Conservation (phyloP, 306 rosid genomes). For the Parietaria judaica region DNA sequence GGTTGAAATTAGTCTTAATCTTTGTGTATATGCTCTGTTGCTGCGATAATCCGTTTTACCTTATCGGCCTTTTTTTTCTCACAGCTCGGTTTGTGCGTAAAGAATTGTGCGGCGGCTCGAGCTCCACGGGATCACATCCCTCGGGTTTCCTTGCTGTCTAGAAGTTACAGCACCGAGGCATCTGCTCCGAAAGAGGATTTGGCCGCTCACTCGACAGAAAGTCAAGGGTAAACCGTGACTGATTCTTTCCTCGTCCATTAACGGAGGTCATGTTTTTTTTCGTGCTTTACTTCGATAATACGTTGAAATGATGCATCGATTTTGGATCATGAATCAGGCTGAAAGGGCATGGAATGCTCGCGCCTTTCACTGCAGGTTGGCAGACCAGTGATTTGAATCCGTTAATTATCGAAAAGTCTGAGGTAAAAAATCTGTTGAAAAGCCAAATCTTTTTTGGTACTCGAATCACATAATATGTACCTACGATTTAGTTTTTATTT, state of each 20-base stretch:
- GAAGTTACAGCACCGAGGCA: slow-evolving; percentile 39
- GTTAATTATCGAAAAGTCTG: slow-evolving; percentile 72
- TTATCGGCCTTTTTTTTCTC: neutral
- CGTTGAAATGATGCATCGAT: neutral
- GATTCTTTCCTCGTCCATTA: neutral
- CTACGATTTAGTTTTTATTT: neutral
- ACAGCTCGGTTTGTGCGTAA: slow-evolving; percentile 50
- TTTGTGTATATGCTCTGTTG: too few species aligned
- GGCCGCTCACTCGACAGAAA: slow-evolving; percentile 20
- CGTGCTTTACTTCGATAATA: neutral
- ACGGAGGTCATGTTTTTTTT: neutral
- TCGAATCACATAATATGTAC: neutral
- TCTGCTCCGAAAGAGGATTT: slow-evolving; percentile 45
- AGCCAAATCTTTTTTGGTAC: neutral
- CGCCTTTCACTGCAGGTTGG: slow-evolving; percentile 96
- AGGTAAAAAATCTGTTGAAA: slow-evolving; percentile 26
- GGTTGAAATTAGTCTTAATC: too few species aligned
- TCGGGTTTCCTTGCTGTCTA: slow-evolving; percentile 35
- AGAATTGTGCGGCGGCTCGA: slow-evolving; percentile 35
- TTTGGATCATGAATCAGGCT: slow-evolving; percentile 31
- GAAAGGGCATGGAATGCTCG: slow-evolving; percentile 90
- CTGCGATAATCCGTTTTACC: too few species aligned
- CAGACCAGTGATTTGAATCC: slow-evolving; percentile 56
- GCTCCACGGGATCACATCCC: slow-evolving; percentile 32
- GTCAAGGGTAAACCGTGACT: slow-evolving; percentile 38